Base-by-base conservation (phyloP, 208 protist species). In the Leishmania gerbilli region DNA sequence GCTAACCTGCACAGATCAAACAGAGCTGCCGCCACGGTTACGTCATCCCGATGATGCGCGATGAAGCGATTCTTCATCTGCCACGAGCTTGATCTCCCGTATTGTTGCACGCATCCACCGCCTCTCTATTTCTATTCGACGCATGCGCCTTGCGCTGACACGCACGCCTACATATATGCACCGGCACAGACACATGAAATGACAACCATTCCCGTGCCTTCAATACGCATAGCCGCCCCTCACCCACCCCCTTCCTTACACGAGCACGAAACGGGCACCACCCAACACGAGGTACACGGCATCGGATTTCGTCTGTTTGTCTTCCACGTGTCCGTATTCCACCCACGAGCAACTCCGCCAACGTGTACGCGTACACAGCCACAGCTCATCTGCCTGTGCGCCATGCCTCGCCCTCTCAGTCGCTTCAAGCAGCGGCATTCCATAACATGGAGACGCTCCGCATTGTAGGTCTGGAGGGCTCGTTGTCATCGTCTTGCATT, bases 51-150 rank as follows among this genome's bases (percentile, higher is more conserved):
- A 15, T 64, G 58, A 1, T 68, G 15, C 13, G 15, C 31, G 31
- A 3, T 68, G 62, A 68, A 5, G 62, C 31, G 31, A 68, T 34
- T 21, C 31, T 40, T 68, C 62, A 34, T 40, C 4, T 17, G 62
- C 62, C 15, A 42, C 31, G 31, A 68, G 31, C 62, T 34, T 40
- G 27, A 21, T 68, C 17, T 34, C 2, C 62, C 27, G 62, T 40
- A 40, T 19, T 13, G 31, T 17, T 68, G 68, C 9, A 51, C 68
- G 42, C 68, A 11, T 72, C 40, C 7, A 37, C 15, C 31, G 62
- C 31, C 62, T 24, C 62, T 40, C 82, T 79, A 37, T 76, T 27
- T 86, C 76, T 81, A 60, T 71, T 40, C 62, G 31, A 3, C 31
- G 15, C 31, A 2, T 42, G 13, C 13, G 5, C 13, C 31, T 68